A percentile compares a stretch with the other conserved stretches of the same genome.
Conservation (phyloP, 805 yeast species). For the Pichia ethanolica region DNA sequence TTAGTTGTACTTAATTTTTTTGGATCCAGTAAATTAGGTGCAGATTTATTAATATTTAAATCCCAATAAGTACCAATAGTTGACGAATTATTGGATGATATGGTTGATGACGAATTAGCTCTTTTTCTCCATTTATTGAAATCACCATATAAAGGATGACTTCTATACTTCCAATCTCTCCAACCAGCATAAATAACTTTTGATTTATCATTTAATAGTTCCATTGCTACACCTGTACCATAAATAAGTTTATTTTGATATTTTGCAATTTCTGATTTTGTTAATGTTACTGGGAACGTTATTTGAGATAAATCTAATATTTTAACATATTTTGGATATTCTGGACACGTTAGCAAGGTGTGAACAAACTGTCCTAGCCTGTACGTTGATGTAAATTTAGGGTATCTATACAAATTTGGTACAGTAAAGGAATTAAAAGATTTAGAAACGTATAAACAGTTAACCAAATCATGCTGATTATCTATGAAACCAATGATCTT, state of each 20-base stretch:
- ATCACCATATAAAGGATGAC: constrained; percentile 53
- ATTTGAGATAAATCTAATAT: constrained; percentile 50
- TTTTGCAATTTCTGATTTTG: constrained; percentile 13
- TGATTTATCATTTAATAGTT: constrained; percentile 10
- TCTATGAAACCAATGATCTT: constrained; percentile 29
- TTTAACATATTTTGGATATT: constrained; percentile 50
- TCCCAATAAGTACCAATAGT: not conserved
- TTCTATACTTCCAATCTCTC: constrained; percentile 85
- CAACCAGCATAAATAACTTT: constrained; percentile 60
- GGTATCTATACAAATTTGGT: constrained; percentile 44
- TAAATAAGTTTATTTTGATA: constrained; percentile 14
- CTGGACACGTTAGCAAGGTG: constrained; percentile 47
- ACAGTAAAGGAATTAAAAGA: constrained; percentile 45
- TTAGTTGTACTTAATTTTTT: not conserved
- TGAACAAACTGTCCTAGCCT: constrained; percentile 76
- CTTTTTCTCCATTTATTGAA: constrained; percentile 5
- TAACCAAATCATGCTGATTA: constrained; percentile 36
- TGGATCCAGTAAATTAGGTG: not conserved
- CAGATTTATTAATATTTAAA: not conserved
- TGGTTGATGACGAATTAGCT: constrained; percentile 3
- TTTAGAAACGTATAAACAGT: constrained; percentile 44
- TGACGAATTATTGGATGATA: not conserved
- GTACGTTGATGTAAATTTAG: constrained; percentile 61
- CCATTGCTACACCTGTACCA: constrained; percentile 11
- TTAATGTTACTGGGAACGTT: constrained; percentile 31